Evolutionary conservation across 305 asterid genomes (phyloP), one percentile per base, ranked within the genome.

Genomic region (Nicotiana rustica): DNA sequence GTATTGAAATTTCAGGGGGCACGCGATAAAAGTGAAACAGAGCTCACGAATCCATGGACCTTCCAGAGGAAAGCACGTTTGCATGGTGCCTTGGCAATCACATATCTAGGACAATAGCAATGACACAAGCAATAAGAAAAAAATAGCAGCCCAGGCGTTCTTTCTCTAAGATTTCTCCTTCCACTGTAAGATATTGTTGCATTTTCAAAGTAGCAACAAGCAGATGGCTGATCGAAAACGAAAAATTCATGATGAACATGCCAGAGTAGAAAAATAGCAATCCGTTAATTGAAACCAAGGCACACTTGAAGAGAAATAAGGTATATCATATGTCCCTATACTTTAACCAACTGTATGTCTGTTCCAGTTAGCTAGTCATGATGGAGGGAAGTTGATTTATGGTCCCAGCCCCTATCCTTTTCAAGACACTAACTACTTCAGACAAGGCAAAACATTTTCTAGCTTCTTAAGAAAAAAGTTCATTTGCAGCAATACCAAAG

Each of bases 391-490:
- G 75, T 35, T 33, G 14, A 67, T 35, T 13, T 35, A 67, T 5
- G 75, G 75, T 7, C 52, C 41, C 49, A 67, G 49, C 52, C 13
- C n/a, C 71, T 31, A 31, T 13, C 47, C 38, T 31, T 66, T 41
- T 66, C 44, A 66, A 13, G 21, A 31, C 19, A 6, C 71, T 31
- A 66, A 29, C 41, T 25, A 66, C 75, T 67, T 33, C 36, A 35
- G n/a, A 67, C 75, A 67, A 67, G 75, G 75, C 47, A 67, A 67
- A 31, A 67, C 75, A 15, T 67, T 31, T 25, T 67, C 25, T 33
- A 3, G 25, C 75, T 33, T 67, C 75, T 33, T 66, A 66, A 66
- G 47, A 29, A 31, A 14, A 66, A 33, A 3, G 41, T 31, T 66
- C 71, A 31, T 10, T 31, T 66, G 71, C 75, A 29, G 71, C 19